Evolutionary conservation across 1,284 basidiomycete species (phyloP).

Genomic region (Schizophyllum amplum): DNA sequence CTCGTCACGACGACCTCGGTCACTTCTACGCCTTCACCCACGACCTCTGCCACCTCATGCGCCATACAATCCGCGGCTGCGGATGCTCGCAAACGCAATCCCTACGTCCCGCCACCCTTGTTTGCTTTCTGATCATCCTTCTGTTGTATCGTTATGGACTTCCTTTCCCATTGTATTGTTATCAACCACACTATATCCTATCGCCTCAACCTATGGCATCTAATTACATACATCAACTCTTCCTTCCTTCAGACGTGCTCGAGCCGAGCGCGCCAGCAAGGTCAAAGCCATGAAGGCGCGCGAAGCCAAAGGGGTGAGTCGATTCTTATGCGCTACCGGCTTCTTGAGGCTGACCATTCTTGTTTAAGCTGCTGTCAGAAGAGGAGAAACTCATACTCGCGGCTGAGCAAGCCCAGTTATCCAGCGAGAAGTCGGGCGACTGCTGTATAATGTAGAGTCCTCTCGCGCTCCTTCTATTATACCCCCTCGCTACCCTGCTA

Average conservation of each 20-base stretch:
- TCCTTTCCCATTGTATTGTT: constrained; percentile 29
- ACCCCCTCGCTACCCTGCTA: no score
- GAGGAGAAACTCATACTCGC: constrained; percentile 58
- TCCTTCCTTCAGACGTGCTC: constrained; percentile 46
- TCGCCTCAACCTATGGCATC: no score
- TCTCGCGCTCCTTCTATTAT: not conserved
- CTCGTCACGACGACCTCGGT: not conserved
- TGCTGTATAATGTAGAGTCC: not conserved
- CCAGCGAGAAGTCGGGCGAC: constrained; percentile 26
- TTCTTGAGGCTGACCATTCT: constrained; percentile 3
- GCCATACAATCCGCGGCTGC: not conserved
- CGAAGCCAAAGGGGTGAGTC: constrained; percentile 57
- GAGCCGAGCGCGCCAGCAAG: constrained; percentile 59
- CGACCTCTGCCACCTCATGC: not conserved
- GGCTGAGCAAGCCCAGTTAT: constrained; percentile 28
- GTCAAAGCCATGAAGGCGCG: constrained; percentile 59
- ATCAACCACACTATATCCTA: constrained; percentile 9
- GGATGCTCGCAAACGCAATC: not conserved
- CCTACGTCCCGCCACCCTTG: not conserved
- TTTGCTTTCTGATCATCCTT: not conserved
- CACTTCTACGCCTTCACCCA: not conserved
- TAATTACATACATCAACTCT: constrained; percentile 6
- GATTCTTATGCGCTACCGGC: not conserved
- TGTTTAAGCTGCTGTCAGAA: constrained; percentile 37
- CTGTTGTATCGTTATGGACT: not conserved